Conservation (phyloP, 2,329 filamentous ascomycete genomes). For the Fusarium falciforme region DNA sequence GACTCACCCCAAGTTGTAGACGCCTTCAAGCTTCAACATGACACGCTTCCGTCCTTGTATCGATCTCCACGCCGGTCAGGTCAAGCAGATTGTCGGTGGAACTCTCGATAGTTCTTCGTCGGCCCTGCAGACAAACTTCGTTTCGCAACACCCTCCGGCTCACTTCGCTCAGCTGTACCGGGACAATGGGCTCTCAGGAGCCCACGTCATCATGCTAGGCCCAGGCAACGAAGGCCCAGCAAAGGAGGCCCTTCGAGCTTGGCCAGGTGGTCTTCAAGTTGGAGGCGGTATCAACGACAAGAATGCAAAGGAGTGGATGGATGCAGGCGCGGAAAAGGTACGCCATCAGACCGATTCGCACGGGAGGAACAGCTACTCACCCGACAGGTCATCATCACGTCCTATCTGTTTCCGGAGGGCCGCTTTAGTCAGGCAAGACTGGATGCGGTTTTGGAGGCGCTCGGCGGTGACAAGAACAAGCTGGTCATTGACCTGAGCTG, state of each 20-base stretch:
- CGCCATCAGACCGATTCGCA: slow-evolving; percentile 1
- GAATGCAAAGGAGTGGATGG: slow-evolving; percentile 90
- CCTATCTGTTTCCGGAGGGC: slow-evolving; percentile 88
- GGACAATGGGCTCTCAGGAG: slow-evolving; percentile 78
- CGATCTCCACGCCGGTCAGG: slow-evolving; percentile 95
- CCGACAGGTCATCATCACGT: slow-evolving; percentile 93
- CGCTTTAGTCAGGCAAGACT: slow-evolving; percentile 83
- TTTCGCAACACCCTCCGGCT: slow-evolving; percentile 83
- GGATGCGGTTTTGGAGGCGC: slow-evolving; percentile 75
- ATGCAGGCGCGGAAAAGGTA: slow-evolving; percentile 90
- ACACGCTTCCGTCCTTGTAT: slow-evolving; percentile 96
- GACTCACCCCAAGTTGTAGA: slow-evolving; percentile 1
- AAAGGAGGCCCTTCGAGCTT: slow-evolving; percentile 78
- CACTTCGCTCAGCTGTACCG: slow-evolving; percentile 87
- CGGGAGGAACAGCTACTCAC: not conserved
- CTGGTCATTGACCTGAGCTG: slow-evolving; percentile 97
- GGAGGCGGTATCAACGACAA: slow-evolving; percentile 91
- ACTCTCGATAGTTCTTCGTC: slow-evolving; percentile 78
- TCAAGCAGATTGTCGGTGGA: slow-evolving; percentile 98
- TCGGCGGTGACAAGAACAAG: slow-evolving; percentile 80
- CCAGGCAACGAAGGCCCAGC: slow-evolving; percentile 87
- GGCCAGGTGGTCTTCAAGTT: slow-evolving; percentile 86
- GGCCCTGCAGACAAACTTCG: slow-evolving; percentile 88
- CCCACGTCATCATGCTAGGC: slow-evolving; percentile 97
- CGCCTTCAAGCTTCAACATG: slow-evolving; percentile 64